A percentile compares a stretch with the other conserved stretches of the same genome.
Conservation (phyloP, 495 filamentous ascomycete genomes). For the Sphaerosporella brunnea region DNA sequence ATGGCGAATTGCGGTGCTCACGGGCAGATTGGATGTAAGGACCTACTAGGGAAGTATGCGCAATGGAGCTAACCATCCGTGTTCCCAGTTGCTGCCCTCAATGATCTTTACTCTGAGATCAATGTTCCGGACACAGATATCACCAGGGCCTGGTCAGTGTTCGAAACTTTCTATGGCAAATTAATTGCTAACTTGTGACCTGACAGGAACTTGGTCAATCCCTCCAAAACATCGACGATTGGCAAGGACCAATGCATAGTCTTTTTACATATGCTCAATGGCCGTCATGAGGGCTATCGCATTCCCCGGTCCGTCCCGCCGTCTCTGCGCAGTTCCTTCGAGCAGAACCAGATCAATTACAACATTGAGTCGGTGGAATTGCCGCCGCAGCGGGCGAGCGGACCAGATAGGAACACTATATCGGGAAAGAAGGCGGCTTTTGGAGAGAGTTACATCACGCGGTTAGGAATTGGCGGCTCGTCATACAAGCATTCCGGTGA, state of each 20-base stretch:
- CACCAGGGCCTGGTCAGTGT: conserved; percentile 75
- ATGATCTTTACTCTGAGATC: conserved; percentile 72
- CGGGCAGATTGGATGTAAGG: conserved; percentile 61
- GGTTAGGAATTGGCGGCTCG: conserved; percentile 70
- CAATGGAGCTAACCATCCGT: background rate
- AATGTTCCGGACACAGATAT: conserved; percentile 94
- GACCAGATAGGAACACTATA: conserved; percentile 21
- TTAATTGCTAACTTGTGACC: background rate
- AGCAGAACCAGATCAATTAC: conserved; percentile 89
- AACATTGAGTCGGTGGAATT: conserved; percentile 55
- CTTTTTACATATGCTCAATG: conserved; percentile 89
- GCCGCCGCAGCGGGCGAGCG: conserved; percentile 12
- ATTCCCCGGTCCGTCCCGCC: conserved; percentile 88
- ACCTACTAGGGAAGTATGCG: background rate
- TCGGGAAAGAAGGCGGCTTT: conserved; percentile 63
- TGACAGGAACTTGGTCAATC: conserved; percentile 66
- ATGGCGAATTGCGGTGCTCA: conserved; percentile 67
- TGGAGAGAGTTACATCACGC: conserved; percentile 85
- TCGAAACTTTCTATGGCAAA: no score
- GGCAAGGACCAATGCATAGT: conserved; percentile 87
- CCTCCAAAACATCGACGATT: conserved; percentile 55
- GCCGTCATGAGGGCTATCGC: conserved; percentile 84
- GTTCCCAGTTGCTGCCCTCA: conserved; percentile 50
- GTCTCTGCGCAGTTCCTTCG: conserved; percentile 74
- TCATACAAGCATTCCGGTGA: conserved; percentile 43